Evolutionary conservation across 768 basidiomycete species (phyloP), one percentile per base, ranked within the genome.

Genomic region (Chiua virens): DNA sequence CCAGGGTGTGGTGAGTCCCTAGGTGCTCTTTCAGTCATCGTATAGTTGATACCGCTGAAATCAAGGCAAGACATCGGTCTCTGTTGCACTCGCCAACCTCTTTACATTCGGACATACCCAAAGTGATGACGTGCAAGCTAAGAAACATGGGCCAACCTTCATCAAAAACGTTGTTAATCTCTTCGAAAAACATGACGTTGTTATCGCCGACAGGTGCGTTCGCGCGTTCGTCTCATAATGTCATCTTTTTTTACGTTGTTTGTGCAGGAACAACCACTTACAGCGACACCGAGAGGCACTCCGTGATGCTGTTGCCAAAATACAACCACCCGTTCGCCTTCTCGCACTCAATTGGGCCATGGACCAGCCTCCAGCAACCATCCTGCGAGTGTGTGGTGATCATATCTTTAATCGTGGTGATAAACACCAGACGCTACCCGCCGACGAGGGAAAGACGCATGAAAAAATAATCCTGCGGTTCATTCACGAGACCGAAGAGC

Each of bases 21-120:
- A 5, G 32, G 15, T 5, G 20, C 4, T 37, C 28, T 30, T 38
- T 42, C 38, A 5, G 11, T 35, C 1, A 11, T 47, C 8, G 11
- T 30, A 18, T n/a, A 8, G 35, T 38, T 55, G 8, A 46, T 27
- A 5, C 5, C 7, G 4, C 11, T 4, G n/a, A 23, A 18, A 32
- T 18, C 2, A 59, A 92, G 92, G 94, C 25, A 98, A 98, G 75
- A 98, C 95, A 0, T 71, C 89, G 0, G 76, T 98, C 13, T 78
- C 89, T 0, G 74, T 97, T 17, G 92, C 92, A 1, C 79, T 98
- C 17, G 57, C 76, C 3, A 77, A 86, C 47, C 78, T 99, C 3
- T 98, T 95, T 61, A 80, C 78, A 0, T 96, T 92, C 53, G 93
- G 79, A 1, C 97, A 98, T 65, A 92, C 90, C 0, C 97, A 98